phyloP scores from a whole-genome alignment of 352 stramenopile species.

The Phytophthora ohioensis region DNA sequence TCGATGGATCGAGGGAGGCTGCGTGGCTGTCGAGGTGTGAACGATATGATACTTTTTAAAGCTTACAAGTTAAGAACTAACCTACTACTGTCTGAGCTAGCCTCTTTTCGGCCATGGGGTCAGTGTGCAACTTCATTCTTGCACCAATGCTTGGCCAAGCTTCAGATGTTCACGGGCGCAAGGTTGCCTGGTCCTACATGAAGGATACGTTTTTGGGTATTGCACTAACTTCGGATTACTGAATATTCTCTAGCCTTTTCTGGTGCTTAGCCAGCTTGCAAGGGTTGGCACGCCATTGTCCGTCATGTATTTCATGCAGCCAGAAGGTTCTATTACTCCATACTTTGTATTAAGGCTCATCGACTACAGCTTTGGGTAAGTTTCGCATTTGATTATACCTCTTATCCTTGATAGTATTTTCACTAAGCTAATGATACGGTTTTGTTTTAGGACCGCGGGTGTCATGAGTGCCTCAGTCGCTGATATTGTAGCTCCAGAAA shows the following conservation, averaged over 20 bases:
- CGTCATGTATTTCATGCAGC: slow-evolving; percentile 76
- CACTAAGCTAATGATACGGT: background rate
- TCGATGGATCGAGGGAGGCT: slow-evolving; percentile 72
- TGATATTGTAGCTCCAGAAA: slow-evolving; percentile 61
- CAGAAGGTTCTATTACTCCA: slow-evolving; percentile 60
- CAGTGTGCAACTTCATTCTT: slow-evolving; percentile 67
- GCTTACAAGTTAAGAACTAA: background rate
- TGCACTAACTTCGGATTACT: background rate
- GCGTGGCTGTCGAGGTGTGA: slow-evolving; percentile 74
- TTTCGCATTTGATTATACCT: background rate
- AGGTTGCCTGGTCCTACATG: slow-evolving; percentile 45
- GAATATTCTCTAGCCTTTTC: slow-evolving; percentile 58
- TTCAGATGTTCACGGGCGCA: slow-evolving; percentile 80
- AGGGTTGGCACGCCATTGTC: slow-evolving; percentile 70
- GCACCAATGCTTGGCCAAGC: slow-evolving; percentile 77
- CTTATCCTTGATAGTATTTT: background rate
- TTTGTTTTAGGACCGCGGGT: slow-evolving; percentile 56
- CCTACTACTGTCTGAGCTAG: slow-evolving; percentile 27
- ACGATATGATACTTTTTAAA: background rate
- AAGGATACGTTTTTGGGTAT: background rate
- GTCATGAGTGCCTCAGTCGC: slow-evolving; percentile 71
- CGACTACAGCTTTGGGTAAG: slow-evolving; percentile 71
- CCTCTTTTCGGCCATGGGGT: slow-evolving; percentile 73
- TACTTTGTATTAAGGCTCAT: slow-evolving; percentile 75
- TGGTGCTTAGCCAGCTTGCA: slow-evolving; percentile 72